Base-by-base conservation (phyloP, 148 eudicot genomes). In the Gaultheria prostrata region DNA sequence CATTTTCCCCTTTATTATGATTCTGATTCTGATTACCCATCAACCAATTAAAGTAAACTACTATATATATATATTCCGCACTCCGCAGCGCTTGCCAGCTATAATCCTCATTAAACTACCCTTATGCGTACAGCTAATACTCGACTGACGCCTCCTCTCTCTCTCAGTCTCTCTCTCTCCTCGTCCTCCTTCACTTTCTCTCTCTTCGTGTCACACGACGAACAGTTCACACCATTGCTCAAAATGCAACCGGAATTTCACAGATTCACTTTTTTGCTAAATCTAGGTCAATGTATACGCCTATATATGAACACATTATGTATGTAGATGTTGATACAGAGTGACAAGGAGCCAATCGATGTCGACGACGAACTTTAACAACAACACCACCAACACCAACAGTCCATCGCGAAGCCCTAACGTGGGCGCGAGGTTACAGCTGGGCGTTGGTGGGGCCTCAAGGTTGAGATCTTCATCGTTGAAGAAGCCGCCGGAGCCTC, bases 401-500 rank as follows among this genome's bases (percentile, higher is more conserved):
- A 93, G 95, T 82, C 94, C 95, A 1, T 83, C 95, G 49, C 90
- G 97, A 72, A 89, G 90, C 92, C 91, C 97, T 11, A 12, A 28
- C 0, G 88, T 83, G 1, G 86, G 86, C 82, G 83, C 90, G 32
- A 84, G 94, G 86, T 33, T 88, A 30, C 93, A 87, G 61, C 57
- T 89, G n/a, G 90, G 87, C 30, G 90, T 2, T 1, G 35, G 72
- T 4, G 72, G 89, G 3, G 88, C 82, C 5, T 92, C 93, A 18
- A 74, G 99, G 86, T 78, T 93, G 88, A 93, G 99, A 94, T 97
- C 98, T 56, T 94, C 99, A 12, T 90, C 97, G n/a, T 17, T 88
- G 59, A 95, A 90, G 91, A 97, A 97, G 85, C 99, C 95, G 51
- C 99, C 99, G 50, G 99, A 97, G 90, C 99, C 99, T 12, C 93